Evolutionary conservation across 2,329 filamentous ascomycete genomes (phyloP), one percentile per base, ranked within the genome.

Genomic region (Akanthomyces lecanii): DNA sequence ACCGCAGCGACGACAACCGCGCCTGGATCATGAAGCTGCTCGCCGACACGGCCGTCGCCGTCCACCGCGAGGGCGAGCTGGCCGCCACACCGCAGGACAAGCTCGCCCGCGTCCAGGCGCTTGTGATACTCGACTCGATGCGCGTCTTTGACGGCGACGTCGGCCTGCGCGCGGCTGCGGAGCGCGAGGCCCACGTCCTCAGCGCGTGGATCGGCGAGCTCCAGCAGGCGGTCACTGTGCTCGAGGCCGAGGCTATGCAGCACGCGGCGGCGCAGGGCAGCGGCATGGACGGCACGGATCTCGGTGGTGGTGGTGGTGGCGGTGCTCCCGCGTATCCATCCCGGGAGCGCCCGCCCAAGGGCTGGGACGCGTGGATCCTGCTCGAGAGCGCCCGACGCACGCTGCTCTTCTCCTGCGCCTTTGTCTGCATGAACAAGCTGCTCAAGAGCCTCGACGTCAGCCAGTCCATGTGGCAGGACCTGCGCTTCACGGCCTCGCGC

Each of bases 341-440:
- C 40, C 70, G 72, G 38, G 72, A 75, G 3, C 69, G 68, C 30
- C 73, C 75, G 25, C 78, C 79, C 0, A 69, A 73, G 58, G 76
- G 69, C 30, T 81, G 79, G 79, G 78, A 81, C 71, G 76, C 69
- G 16, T 81, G 79, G 79, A 63, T 80, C 11, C 72, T 81, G 16
- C 68, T 76, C 4, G 79, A 81, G 68, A 78, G 75, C 63, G 68
- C 73, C 7, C 72, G 78, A 18, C 72, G 77, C 45, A 79, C 76
- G 0, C 66, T 73, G 14, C 64, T 79, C 62, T 72, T 75, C 63
- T 66, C 71, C 0, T 68, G 70, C 47, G 68, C 71, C 1, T 71
- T 76, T 28, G 67, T 72, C 7, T 75, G 72, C 56, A 64, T 79
- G 21, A 69, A 71, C 44, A 69, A 69, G 18, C 56, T 80, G 11